phyloP scores from a whole-genome alignment of 2,329 filamentous ascomycete genomes.

The Fusarium nodosum region DNA sequence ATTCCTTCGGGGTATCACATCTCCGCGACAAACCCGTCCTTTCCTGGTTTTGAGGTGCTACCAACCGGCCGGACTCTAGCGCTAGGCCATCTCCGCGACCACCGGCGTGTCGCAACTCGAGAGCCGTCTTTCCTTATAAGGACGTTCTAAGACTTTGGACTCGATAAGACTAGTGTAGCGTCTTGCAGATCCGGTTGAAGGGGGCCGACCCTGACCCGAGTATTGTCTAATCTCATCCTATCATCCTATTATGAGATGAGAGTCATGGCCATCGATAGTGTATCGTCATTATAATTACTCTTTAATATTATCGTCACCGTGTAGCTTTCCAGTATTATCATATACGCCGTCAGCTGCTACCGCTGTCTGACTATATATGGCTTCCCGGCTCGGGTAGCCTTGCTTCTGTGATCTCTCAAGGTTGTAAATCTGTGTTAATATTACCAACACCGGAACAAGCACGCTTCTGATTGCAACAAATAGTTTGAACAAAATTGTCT shows the following conservation, averaged over 20 bases:
- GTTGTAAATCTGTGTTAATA: background rate
- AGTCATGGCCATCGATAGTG: background rate
- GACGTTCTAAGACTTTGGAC: background rate
- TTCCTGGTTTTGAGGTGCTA: background rate
- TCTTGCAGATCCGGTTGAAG: background rate
- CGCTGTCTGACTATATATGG: too few species aligned
- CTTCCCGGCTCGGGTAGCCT: too few species aligned
- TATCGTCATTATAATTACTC: background rate
- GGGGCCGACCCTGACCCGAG: background rate
- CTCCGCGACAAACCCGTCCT: background rate
- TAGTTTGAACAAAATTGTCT: background rate
- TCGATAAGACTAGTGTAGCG: conserved; percentile 2
- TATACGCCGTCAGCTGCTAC: background rate
- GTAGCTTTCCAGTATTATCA: too few species aligned
- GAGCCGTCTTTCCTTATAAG: background rate
- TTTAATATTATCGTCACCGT: too few species aligned
- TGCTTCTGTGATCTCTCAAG: background rate
- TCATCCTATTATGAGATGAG: background rate
- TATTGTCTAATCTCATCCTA: background rate
- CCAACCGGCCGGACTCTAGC: background rate
- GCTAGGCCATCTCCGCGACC: background rate
- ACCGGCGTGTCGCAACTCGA: background rate
- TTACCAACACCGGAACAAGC: background rate
- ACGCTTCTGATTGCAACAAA: too few species aligned
- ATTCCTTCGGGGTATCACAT: background rate